These are phyloP conservation scores for Picea glauca DNA, from an alignment of 75 land plant genomes.

Conservation along the genomic window DNA sequence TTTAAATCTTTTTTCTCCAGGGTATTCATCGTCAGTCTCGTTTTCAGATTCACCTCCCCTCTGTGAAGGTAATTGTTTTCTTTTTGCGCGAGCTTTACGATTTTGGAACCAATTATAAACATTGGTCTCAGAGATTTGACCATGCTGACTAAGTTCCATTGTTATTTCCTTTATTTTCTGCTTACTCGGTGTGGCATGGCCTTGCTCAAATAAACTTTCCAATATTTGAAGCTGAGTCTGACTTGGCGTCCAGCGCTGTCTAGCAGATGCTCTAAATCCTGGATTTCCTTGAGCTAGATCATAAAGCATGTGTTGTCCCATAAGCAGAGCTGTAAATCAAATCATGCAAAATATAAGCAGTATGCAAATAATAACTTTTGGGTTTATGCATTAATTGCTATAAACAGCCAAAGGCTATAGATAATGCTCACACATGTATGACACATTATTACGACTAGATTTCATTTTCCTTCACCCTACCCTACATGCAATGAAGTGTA, in stretches of 20 bases:
- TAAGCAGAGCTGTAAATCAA: not conserved
- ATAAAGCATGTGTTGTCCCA: slow-evolving; percentile 19
- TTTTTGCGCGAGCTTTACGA: slow-evolving; percentile 81
- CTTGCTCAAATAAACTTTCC: slow-evolving; percentile 67
- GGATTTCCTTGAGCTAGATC: slow-evolving; percentile 43
- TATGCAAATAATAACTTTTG: no score
- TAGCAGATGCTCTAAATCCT: slow-evolving; percentile 44
- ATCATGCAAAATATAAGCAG: not conserved
- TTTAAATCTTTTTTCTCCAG: slow-evolving; percentile 39
- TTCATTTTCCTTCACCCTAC: no score
- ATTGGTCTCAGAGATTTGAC: slow-evolving; percentile 84
- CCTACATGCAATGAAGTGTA: no score
- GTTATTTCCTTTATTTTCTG: slow-evolving; percentile 85
- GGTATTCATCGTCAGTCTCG: slow-evolving; percentile 46
- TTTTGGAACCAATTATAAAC: slow-evolving; percentile 98
- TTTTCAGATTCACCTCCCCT: slow-evolving; percentile 48
- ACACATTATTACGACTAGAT: no score
- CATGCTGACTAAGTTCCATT: slow-evolving; percentile 63
- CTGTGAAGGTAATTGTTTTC: slow-evolving; percentile 50
- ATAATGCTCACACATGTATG: no score
- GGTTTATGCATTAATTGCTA: no score
- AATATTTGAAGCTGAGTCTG: slow-evolving; percentile 78
- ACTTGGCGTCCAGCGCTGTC: slow-evolving; percentile 89
- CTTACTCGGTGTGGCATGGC: slow-evolving; percentile 85
- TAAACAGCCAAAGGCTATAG: no score